These are phyloP conservation scores for Claviceps purpurea DNA, from an alignment of 2,329 filamentous ascomycete species.

Conservation along the genomic window DNA sequence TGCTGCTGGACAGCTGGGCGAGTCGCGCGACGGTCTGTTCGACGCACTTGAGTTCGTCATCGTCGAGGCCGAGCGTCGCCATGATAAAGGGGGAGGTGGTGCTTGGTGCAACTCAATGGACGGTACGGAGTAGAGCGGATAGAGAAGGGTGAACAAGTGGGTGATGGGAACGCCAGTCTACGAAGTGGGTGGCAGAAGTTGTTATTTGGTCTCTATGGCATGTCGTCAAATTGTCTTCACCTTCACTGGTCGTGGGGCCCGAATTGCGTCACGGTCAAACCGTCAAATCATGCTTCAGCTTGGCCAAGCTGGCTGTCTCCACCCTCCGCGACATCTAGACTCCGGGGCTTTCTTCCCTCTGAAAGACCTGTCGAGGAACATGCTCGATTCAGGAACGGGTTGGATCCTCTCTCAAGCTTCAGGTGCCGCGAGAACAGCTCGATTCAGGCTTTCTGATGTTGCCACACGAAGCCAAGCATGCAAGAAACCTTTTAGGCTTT, in stretches of 20 bases:
- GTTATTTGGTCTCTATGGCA: not conserved
- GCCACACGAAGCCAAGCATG: too few species aligned
- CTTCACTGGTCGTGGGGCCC: not conserved
- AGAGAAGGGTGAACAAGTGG: not conserved
- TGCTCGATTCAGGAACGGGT: too few species aligned
- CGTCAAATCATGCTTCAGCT: too few species aligned
- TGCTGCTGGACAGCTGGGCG: conserved; percentile 53
- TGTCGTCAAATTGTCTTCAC: not conserved
- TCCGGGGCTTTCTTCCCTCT: too few species aligned
- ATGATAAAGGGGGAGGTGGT: conserved; percentile 11
- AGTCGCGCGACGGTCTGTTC: conserved; percentile 59
- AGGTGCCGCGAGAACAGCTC: too few species aligned
- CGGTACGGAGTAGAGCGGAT: not conserved
- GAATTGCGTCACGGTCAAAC: not conserved
- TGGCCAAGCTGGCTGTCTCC: not conserved
- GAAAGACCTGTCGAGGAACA: too few species aligned
- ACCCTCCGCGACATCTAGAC: not conserved
- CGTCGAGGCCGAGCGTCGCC: conserved; percentile 35
- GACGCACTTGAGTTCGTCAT: conserved; percentile 52
- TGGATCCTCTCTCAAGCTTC: too few species aligned
- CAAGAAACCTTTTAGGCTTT: too few species aligned
- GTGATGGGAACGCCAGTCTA: not conserved
- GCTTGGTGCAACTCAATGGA: not conserved
- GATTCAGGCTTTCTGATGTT: too few species aligned
- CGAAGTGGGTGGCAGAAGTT: not conserved